phyloP scores from a whole-genome alignment of 2,329 filamentous ascomycete genomes.

The Verruconis gallopava region DNA sequence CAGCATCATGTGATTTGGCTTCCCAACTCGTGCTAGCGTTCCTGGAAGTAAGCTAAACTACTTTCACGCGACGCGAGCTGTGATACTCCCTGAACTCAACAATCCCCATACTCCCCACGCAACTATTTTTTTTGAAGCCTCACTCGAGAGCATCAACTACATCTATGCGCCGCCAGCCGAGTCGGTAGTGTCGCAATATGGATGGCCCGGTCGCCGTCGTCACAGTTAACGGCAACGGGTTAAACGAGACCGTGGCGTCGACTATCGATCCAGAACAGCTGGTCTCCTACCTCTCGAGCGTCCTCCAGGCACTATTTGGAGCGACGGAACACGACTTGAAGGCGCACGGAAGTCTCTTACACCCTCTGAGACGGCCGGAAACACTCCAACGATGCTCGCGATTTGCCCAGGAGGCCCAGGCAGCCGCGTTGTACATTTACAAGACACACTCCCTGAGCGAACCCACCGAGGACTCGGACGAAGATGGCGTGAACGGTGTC shows the following conservation, averaged over 20 bases:
- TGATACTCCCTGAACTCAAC: too few relatives aligned
- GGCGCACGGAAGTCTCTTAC: conserved; percentile 68
- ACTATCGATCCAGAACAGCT: conserved; percentile 34
- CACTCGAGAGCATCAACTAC: neutral
- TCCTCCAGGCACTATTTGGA: conserved; percentile 36
- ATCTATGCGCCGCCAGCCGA: neutral
- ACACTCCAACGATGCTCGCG: conserved; percentile 78
- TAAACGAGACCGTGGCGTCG: conserved; percentile 22
- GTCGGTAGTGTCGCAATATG: conserved; percentile 15
- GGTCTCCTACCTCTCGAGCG: conserved; percentile 34
- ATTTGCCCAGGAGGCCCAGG: conserved; percentile 79
- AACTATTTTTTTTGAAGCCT: too few relatives aligned
- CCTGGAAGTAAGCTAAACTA: too few relatives aligned
- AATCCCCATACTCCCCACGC: too few relatives aligned
- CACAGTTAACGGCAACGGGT: conserved; percentile 25
- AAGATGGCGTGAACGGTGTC: conserved; percentile 3
- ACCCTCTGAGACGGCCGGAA: conserved; percentile 56
- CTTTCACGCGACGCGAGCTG: too few relatives aligned
- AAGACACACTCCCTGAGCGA: conserved; percentile 25
- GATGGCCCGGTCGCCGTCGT: conserved; percentile 27
- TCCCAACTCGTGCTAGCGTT: too few relatives aligned
- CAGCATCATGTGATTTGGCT: too few relatives aligned
- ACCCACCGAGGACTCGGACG: conserved; percentile 35
- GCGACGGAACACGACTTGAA: conserved; percentile 63
- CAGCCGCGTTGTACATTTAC: conserved; percentile 64